Evolutionary conservation across 169 alveolate species (phyloP), one percentile per base, ranked within the genome.

Genomic region (Besnoitia besnoiti): DNA sequence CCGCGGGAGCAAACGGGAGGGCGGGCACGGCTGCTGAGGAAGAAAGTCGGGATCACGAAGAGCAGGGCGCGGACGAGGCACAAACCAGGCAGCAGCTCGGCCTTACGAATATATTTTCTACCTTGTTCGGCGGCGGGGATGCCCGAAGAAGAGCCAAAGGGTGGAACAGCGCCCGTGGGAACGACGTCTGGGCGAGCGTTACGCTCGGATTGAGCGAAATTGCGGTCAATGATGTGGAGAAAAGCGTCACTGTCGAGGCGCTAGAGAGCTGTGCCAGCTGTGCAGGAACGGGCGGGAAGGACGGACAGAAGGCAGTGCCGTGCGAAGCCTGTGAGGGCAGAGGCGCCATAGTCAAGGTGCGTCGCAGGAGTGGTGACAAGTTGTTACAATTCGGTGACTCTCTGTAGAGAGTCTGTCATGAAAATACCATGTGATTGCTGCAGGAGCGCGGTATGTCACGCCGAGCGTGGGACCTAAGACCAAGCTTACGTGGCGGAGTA

Each of bases 271-370:
- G 90, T 40, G 49, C 0, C 37, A 10, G 14, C 79, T 85, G 90
- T 79, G 40, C 4, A 19, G 90, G 90, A 30, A 85, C 79, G 4
- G 90, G 90, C 1, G 79, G 61, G 37, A 47, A 27, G 40, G 51
- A n/a, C 8, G 90, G 80, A 12, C 35, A 42, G 51, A 85, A 85
- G 39, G 67, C 90, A 8, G 24, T 4, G 8, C 33, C 49, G 7
- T 85, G 90, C 51, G 19, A 46, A 7, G 50, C 80, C 40, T 85
- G 90, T 50, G 47, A 55, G n/a, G 90, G 90, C 42, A n/a, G 37
- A 50, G 90, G 90, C 49, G 40, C 40, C 12, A 33, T 85, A 42
- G 40, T 47, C 73, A 27, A 80, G 73, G 89, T 80, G 10, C n/a
- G 27, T 14, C 12, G 44, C 42, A 8, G 40, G 21, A 7, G 21